Percentiles rank a stretch among this genome's conserved stretches.
Conservation (phyloP, 257 asterid genomes). For the Petrea volubilis region DNA sequence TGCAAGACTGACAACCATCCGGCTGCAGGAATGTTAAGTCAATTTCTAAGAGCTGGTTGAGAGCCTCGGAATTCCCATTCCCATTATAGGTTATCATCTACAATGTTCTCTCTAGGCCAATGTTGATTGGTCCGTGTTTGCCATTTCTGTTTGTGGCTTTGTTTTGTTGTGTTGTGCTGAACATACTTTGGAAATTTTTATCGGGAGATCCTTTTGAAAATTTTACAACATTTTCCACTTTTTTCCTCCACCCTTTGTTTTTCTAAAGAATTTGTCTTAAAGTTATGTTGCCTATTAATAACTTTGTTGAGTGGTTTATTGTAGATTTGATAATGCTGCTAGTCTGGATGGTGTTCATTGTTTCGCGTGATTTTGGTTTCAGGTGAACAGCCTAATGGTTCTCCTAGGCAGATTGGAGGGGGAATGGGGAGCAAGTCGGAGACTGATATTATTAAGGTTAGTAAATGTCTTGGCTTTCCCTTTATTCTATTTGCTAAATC, state of each 20-base stretch:
- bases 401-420: slow-evolving; percentile 25
- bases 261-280: not conserved
- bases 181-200: not conserved
- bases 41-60: slow-evolving; percentile 66
- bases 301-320: not conserved
- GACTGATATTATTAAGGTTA: slow-evolving; percentile 46
- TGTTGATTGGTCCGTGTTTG: slow-evolving; percentile 20
- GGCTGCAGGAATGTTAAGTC: slow-evolving; percentile 61
- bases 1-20: slow-evolving; percentile 47
- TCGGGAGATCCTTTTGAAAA: not conserved
- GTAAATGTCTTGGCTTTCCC: not conserved
- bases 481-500: not conserved
- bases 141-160: not conserved
- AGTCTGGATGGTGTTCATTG: not conserved
- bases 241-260: not conserved
- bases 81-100: slow-evolving; percentile 53
- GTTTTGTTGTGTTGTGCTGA: not conserved
- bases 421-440: slow-evolving; percentile 29
- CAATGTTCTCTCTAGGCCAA: slow-evolving; percentile 46
- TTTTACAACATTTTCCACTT: not conserved
- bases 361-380: slow-evolving; percentile 25
- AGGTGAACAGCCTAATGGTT: slow-evolving; percentile 34
- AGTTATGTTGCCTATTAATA: not conserved
- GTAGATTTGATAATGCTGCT: not conserved
- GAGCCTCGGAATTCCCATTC: slow-evolving; percentile 48